A percentile compares a stretch with the other conserved stretches of the same genome.
phyloP scores from a whole-genome alignment of 805 yeast species.

The Ogataea thermomethanolica region DNA sequence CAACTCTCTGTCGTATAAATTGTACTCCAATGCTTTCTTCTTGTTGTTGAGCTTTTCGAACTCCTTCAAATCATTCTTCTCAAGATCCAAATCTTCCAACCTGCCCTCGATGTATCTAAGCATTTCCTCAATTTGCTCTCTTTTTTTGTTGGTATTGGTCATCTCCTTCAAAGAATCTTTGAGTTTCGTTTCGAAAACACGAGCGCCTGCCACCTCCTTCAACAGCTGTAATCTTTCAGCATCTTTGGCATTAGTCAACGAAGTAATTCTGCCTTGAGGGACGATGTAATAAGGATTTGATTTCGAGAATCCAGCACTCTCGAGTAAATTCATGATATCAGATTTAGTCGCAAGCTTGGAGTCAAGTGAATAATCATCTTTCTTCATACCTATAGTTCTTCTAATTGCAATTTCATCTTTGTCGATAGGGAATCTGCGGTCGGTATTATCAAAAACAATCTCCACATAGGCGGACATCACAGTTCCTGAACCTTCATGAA shows the following conservation, averaged over 20 bases:
- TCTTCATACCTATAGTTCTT: constrained; percentile 89
- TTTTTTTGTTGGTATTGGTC: constrained; percentile 65
- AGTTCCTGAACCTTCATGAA: constrained; percentile 88
- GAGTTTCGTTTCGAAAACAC: constrained; percentile 78
- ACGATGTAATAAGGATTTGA: constrained; percentile 94
- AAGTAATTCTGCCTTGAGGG: constrained; percentile 91
- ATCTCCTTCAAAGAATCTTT: constrained; percentile 78
- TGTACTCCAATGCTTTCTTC: constrained; percentile 70
- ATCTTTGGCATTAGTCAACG: constrained; percentile 86
- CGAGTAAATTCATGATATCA: constrained; percentile 77
- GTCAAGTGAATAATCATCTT: constrained; percentile 86
- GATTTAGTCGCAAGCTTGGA: constrained; percentile 73
- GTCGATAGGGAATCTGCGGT: constrained; percentile 67
- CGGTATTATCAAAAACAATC: constrained; percentile 77
- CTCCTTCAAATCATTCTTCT: constrained; percentile 68
- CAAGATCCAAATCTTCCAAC: constrained; percentile 74
- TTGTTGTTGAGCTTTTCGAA: constrained; percentile 65
- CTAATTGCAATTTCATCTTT: constrained; percentile 69
- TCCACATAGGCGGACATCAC: constrained; percentile 93
- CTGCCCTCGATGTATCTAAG: constrained; percentile 66
- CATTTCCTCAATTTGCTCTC: constrained; percentile 71
- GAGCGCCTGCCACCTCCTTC: constrained; percentile 94
- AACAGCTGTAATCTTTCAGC: constrained; percentile 71
- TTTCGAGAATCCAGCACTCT: constrained; percentile 88
- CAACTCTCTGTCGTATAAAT: constrained; percentile 73